Conservation (phyloP, 495 filamentous ascomycete species). For the Penicillium daleae region DNA sequence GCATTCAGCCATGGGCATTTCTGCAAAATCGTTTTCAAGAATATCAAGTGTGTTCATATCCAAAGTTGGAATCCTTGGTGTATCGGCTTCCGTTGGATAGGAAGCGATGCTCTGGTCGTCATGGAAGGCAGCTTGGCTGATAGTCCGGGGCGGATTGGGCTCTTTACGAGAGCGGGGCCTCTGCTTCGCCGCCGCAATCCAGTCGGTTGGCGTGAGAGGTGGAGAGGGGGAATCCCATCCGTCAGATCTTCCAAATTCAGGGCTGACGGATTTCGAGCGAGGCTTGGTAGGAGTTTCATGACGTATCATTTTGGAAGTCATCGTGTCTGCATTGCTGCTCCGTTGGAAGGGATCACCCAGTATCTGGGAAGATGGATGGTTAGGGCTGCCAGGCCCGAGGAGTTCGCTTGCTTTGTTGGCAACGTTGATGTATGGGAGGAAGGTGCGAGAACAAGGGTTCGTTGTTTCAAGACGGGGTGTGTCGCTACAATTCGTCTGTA, state of each 20-base stretch:
- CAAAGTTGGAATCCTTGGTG: slow-evolving; percentile 39
- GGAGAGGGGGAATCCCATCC: slow-evolving; percentile 27
- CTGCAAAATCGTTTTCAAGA: slow-evolving; percentile 19
- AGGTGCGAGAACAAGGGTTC: slow-evolving; percentile 32
- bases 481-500: slow-evolving; percentile 40
- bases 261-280: slow-evolving; percentile 7
- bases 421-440: slow-evolving; percentile 40
- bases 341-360: slow-evolving; percentile 31
- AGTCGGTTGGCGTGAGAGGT: slow-evolving; percentile 47
- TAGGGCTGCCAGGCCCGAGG: slow-evolving; percentile 32
- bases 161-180: slow-evolving; percentile 29
- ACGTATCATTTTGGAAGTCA: slow-evolving; percentile 30
- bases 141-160: slow-evolving; percentile 19
- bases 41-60: slow-evolving; percentile 31
- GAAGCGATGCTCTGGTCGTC: slow-evolving; percentile 40
- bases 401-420: slow-evolving; percentile 33
- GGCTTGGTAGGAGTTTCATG: slow-evolving; percentile 28
- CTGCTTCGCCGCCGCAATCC: slow-evolving; percentile 47
- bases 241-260: not conserved
- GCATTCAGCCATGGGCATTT: slow-evolving; percentile 14
- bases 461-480: slow-evolving; percentile 30
- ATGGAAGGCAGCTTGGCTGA: slow-evolving; percentile 23
- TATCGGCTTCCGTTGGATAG: slow-evolving; percentile 28
- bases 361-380: slow-evolving; percentile 28
- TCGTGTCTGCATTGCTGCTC: slow-evolving; percentile 23